Base-by-base conservation (phyloP, 1,284 basidiomycete genomes). In the Ceratobasidium sp. region DNA sequence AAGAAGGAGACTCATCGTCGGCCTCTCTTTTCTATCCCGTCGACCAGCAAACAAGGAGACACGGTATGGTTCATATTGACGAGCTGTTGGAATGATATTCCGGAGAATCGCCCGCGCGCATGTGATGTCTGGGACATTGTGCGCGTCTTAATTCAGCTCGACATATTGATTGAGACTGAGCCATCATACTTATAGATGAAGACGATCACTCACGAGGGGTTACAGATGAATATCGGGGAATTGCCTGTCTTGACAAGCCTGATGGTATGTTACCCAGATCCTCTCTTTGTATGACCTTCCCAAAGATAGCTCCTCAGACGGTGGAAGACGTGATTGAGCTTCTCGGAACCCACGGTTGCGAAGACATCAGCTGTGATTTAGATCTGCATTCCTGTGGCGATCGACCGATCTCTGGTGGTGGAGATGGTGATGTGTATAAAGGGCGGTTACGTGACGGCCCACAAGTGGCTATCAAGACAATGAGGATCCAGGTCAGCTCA, bases 381-480 rank as follows among this genome's bases (percentile, higher is more conserved):
- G 51, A 67, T 41, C 15, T 54, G 3, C 19, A 1, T 11, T 54
- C 31, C 8, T 66, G 48, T n/a, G 22, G 31, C 19, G 17, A 31
- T 5, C 27, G 36, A n/a, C 47, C 64, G 5, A 50, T 48, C 2
- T 51, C 64, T 2, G 2, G 11, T 11, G 50, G 64, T 33, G 64
- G 64, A 5, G 31, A 36, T 31, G 64, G 64, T 22, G 50, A 66
- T 50, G 27, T 66, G 15, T 66, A 29, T 22, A n/a, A 29, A 22
- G 48, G 48, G 11, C 22, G 9, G 31, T 31, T 66, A 5, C 22
- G 17, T 9, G 54, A 36, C 29, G 31, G 29, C 4, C 51, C 64
- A 8, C 1, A 31, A 11, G 48, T 66, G 1, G 64, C 64, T n/a
- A 41, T 66, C 24, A 66, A 66, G 33, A 50, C 27, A 15, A 24